Evolutionary conservation across 129 eudicot species (phyloP).

Genomic region (Saposhnikovia divaricata): DNA sequence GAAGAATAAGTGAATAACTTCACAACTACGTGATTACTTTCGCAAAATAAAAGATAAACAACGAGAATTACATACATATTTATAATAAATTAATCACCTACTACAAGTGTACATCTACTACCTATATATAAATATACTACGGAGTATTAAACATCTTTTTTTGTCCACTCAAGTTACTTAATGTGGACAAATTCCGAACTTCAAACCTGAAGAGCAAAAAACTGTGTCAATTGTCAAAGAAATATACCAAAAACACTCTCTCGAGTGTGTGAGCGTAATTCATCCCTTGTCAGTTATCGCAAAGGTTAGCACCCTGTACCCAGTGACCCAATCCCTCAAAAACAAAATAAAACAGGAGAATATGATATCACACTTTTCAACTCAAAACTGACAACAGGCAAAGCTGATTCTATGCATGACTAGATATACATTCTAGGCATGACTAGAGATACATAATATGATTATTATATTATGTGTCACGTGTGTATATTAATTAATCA

Average conservation of each 20-base stretch:
- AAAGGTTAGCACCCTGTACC: not conserved
- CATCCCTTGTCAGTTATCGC: not conserved
- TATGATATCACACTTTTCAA: not conserved
- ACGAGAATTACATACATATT: not conserved
- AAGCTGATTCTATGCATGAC: not conserved
- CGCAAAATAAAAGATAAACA: not conserved
- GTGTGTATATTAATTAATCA: not conserved
- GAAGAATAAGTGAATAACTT: not conserved
- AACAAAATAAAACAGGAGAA: not conserved
- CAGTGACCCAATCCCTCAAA: not conserved
- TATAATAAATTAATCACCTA: not conserved
- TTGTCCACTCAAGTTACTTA: not conserved
- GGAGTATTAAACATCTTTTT: not conserved
- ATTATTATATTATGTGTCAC: not conserved
- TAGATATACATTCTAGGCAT: not conserved
- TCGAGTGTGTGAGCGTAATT: not conserved
- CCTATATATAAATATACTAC: not conserved
- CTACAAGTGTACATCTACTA: not conserved
- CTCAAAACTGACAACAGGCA: not conserved
- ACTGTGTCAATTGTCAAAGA: not conserved
- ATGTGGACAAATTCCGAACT: not conserved
- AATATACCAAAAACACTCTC: not conserved
- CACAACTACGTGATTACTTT: not conserved
- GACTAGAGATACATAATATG: too few species aligned
- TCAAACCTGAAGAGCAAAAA: not conserved